Conservation (phyloP, 2,329 filamentous ascomycete genomes). For the Hypoxylon sp. region DNA sequence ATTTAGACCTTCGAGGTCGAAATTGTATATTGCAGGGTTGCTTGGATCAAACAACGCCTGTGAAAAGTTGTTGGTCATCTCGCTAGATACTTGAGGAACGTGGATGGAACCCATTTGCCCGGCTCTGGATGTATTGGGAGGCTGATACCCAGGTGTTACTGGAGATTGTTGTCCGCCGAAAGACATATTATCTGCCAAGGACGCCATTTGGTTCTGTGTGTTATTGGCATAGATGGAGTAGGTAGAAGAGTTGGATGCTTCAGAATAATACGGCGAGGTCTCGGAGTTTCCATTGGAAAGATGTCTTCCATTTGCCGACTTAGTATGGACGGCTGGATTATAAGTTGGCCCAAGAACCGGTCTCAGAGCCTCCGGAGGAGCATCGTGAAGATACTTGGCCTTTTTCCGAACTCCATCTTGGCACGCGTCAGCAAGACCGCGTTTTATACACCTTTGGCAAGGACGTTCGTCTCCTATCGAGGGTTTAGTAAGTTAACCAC, state of each 20-base stretch:
- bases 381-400: slow-evolving; percentile 98
- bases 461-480: slow-evolving; percentile 89
- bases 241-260: slow-evolving; percentile 60
- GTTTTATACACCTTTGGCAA: slow-evolving; percentile 93
- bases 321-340: slow-evolving; percentile 69
- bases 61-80: slow-evolving; percentile 64
- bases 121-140: slow-evolving; percentile 63
- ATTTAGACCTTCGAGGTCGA: slow-evolving; percentile 92
- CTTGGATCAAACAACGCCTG: slow-evolving; percentile 85
- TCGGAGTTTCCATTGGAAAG: slow-evolving; percentile 64
- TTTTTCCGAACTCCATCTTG: slow-evolving; percentile 98
- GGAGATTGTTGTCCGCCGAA: slow-evolving; percentile 80
- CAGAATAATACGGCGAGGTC: slow-evolving; percentile 64
- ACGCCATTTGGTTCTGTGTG: slow-evolving; percentile 61
- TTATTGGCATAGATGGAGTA: slow-evolving; percentile 67
- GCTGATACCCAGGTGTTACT: slow-evolving; percentile 79
- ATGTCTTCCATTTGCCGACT: slow-evolving; percentile 63
- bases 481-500: slow-evolving; percentile 35
- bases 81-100: slow-evolving; percentile 65
- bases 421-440: slow-evolving; percentile 89
- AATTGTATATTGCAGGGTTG: slow-evolving; percentile 94
- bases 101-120: slow-evolving; percentile 62
- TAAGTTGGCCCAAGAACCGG: slow-evolving; percentile 84
- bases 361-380: slow-evolving; percentile 87
- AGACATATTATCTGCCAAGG: slow-evolving; percentile 63